These are phyloP conservation scores for Aspergillus asperescens DNA, from an alignment of 495 filamentous ascomycete species.

Conservation along the genomic window DNA sequence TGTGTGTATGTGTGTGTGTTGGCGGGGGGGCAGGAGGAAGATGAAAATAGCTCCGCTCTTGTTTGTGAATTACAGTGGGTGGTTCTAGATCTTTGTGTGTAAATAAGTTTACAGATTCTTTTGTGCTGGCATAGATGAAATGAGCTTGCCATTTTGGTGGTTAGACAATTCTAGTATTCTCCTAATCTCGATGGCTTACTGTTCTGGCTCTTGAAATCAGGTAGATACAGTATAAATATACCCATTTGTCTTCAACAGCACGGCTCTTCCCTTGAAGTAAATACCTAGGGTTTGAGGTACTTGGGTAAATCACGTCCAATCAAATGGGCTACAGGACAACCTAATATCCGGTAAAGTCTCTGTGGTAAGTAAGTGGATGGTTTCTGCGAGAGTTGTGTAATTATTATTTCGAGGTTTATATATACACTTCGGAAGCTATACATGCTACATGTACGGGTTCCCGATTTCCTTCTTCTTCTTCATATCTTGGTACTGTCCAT, in stretches of 20 bases:
- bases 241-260: no score
- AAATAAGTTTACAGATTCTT: slow-evolving; percentile 23
- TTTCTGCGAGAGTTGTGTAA: no score
- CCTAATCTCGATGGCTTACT: background rate
- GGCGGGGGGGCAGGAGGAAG: background rate
- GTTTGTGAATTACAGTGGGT: slow-evolving; percentile 1
- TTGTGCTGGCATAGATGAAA: slow-evolving; percentile 32
- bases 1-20: background rate
- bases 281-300: no score
- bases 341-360: no score
- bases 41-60: background rate
- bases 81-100: slow-evolving; percentile 22
- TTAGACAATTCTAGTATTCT: background rate
- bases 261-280: no score
- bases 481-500: slow-evolving; percentile 10
- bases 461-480: background rate
- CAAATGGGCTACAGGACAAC: no score
- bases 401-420: no score
- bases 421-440: no score
- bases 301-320: no score
- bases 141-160: slow-evolving; percentile 18
- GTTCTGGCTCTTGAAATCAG: no score
- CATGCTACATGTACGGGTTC: background rate
- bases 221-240: no score
- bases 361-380: no score